These are phyloP conservation scores for Hawksworthiomyces lignivorus DNA, from an alignment of 2,329 filamentous ascomycete species.

Conservation along the genomic window DNA sequence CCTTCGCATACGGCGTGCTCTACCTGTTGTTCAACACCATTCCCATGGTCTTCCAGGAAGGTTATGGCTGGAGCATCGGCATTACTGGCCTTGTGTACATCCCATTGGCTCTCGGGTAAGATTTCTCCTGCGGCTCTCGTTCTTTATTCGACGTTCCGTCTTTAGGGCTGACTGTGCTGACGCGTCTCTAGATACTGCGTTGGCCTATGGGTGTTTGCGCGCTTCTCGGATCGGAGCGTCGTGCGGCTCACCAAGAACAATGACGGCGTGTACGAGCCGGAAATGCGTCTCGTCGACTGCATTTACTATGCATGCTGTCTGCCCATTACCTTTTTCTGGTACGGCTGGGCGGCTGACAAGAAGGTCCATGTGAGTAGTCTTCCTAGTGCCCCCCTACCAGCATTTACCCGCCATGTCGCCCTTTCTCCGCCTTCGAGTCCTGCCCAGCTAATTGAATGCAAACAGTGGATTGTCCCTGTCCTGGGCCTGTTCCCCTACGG, in stretches of 20 bases:
- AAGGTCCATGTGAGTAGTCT: constrained; percentile 13
- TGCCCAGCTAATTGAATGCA: no score
- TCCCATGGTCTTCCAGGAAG: constrained; percentile 38
- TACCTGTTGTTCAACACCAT: constrained; percentile 49
- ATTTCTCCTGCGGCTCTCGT: not conserved
- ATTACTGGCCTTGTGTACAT: constrained; percentile 43
- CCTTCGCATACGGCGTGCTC: constrained; percentile 44
- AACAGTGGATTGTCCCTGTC: constrained; percentile 11
- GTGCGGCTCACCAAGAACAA: constrained; percentile 32
- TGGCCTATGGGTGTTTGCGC: constrained; percentile 24
- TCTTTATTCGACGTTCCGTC: not conserved
- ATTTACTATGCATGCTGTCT: constrained; percentile 24
- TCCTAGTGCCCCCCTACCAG: no score
- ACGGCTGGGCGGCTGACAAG: constrained; percentile 27
- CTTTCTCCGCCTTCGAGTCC: not conserved
- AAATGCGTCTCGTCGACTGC: constrained; percentile 26
- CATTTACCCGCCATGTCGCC: not conserved
- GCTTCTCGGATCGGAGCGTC: constrained; percentile 30
- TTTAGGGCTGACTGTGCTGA: not conserved
- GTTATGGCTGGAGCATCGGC: constrained; percentile 39
- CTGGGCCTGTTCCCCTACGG: constrained; percentile 23
- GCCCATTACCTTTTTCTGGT: constrained; percentile 31
- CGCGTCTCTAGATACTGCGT: constrained; percentile 1
- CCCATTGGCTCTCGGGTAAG: constrained; percentile 29
- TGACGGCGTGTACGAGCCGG: constrained; percentile 26